phyloP scores from a whole-genome alignment of 2,329 filamentous ascomycete species.

The Scedosporium aurantiacum region DNA sequence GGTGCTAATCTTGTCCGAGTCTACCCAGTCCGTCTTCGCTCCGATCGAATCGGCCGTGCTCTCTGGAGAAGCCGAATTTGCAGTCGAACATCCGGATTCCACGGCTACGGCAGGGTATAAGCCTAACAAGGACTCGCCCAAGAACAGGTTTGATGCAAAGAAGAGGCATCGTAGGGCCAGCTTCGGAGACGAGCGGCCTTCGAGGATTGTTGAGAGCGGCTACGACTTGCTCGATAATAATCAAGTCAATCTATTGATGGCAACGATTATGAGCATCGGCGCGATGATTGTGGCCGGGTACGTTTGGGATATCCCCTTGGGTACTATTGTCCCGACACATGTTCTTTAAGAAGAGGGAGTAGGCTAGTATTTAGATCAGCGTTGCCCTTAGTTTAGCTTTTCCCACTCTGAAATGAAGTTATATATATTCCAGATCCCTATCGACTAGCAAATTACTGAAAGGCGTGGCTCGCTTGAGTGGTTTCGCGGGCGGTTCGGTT shows the following conservation, averaged over 20 bases:
- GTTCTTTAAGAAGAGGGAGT: neutral
- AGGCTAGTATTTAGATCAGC: neutral
- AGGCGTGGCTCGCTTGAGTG: too few species aligned
- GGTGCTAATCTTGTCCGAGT: slow-evolving; percentile 24
- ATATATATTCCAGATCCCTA: too few species aligned
- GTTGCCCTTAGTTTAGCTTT: neutral
- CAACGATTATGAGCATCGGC: slow-evolving; percentile 64
- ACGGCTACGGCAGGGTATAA: slow-evolving; percentile 2
- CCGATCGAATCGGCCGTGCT: slow-evolving; percentile 25
- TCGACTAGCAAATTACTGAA: too few species aligned
- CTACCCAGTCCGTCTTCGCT: neutral
- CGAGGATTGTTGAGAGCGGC: slow-evolving; percentile 53
- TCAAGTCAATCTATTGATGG: slow-evolving; percentile 90
- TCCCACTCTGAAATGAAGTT: neutral
- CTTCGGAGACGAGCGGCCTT: slow-evolving; percentile 46
- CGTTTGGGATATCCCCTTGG: slow-evolving; percentile 47
- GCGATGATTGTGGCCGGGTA: slow-evolving; percentile 57
- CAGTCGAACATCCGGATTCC: slow-evolving; percentile 24
- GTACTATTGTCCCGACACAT: slow-evolving; percentile 23
- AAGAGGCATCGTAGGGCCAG: slow-evolving; percentile 39
- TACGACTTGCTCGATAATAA: slow-evolving; percentile 85
- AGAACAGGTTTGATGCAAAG: slow-evolving; percentile 34
- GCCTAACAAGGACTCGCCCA: slow-evolving; percentile 21
- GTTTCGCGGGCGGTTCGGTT: too few species aligned
- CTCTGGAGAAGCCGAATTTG: slow-evolving; percentile 31